Evolutionary conservation across 768 basidiomycete species (phyloP).

Genomic region (Kwoniella sp.): DNA sequence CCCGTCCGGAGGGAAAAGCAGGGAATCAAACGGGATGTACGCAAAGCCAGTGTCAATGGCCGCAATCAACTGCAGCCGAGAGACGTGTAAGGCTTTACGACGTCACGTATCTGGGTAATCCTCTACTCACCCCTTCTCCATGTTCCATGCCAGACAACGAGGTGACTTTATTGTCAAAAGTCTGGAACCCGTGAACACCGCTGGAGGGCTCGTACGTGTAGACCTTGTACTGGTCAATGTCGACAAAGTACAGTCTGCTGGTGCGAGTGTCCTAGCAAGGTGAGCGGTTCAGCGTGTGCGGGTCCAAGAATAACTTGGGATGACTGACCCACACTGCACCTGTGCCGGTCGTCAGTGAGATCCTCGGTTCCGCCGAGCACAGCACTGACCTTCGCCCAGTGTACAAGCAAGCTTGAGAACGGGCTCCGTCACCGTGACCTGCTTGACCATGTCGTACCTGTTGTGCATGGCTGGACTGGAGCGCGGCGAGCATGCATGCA

Average conservation of each 20-base stretch:
- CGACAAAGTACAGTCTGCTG: conserved; percentile 15
- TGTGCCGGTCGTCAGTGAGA: neutral
- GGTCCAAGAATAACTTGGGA: neutral
- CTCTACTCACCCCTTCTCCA: neutral
- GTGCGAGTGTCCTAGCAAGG: conserved; percentile 6
- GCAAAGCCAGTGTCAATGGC: conserved; percentile 7
- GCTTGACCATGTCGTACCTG: neutral
- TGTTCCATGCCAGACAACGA: neutral
- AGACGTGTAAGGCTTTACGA: too few species aligned
- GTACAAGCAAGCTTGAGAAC: conserved; percentile 1
- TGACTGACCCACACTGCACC: neutral
- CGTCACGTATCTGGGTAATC: too few species aligned
- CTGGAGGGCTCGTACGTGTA: conserved; percentile 15
- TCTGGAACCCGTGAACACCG: conserved; percentile 10
- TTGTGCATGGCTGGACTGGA: too few species aligned
- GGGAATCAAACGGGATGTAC: conserved; percentile 4
- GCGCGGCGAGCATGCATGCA: too few species aligned
- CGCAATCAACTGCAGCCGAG: conserved; percentile 3
- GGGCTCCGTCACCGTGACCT: neutral
- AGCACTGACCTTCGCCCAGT: conserved; percentile 7
- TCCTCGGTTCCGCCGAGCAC: neutral
- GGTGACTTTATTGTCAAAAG: neutral
- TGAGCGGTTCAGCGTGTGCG: neutral
- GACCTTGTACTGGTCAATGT: conserved; percentile 10
- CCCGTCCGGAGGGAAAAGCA: conserved; percentile 14